phyloP scores from a whole-genome alignment of 1,284 basidiomycete genomes.

The Tylopilus microsporus region DNA sequence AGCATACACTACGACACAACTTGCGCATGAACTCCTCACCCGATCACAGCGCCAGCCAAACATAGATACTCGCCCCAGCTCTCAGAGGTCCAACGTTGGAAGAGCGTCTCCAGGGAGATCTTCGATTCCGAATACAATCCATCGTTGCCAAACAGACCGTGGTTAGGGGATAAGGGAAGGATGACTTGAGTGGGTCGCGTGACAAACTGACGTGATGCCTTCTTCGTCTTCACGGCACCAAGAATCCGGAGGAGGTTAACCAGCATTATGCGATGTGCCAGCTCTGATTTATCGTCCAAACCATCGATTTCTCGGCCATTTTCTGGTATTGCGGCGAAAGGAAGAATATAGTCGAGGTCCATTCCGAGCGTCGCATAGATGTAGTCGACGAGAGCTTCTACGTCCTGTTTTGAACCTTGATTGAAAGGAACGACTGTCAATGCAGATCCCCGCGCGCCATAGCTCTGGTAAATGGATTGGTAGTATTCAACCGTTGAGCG shows the following conservation, averaged over 20 bases:
- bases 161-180: constrained; percentile 94
- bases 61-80: constrained; percentile 99
- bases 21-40: constrained; percentile 44
- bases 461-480: constrained; percentile 95
- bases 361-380: constrained; percentile 92
- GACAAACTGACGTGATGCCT: constrained; percentile 92
- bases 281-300: constrained; percentile 94
- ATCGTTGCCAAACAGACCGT: constrained; percentile 96
- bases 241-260: constrained; percentile 92
- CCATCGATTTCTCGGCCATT: constrained; percentile 98
- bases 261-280: constrained; percentile 96
- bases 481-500: constrained; percentile 97
- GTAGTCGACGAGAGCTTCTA: constrained; percentile 95
- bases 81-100: constrained; percentile 97
- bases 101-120: constrained; percentile 95
- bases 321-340: constrained; percentile 97
- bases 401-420: constrained; percentile 96
- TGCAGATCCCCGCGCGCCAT: constrained; percentile 90
- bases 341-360: constrained; percentile 97
- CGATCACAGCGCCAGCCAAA: constrained; percentile 96
- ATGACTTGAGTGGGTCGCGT: constrained; percentile 98
- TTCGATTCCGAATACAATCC: constrained; percentile 98
- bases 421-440: constrained; percentile 99
- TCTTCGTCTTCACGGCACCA: constrained; percentile 96
- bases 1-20: not conserved